Conservation (phyloP, 2,329 filamentous ascomycete genomes). For the Alternaria burnsii region DNA sequence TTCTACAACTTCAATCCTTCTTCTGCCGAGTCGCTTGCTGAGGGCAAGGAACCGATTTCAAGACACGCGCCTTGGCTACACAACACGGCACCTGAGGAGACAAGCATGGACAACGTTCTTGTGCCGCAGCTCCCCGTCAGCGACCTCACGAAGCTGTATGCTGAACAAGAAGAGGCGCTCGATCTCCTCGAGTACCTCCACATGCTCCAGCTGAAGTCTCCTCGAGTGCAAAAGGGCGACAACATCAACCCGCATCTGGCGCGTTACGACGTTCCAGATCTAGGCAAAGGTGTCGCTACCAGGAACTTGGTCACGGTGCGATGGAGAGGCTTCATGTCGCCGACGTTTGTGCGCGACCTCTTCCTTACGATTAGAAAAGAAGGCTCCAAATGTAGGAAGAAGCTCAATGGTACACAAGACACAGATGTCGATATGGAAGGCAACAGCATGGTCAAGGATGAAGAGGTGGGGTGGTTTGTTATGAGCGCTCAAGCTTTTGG, state of each 20-base stretch:
- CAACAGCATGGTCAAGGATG: slow-evolving; percentile 3
- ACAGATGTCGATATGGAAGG: slow-evolving; percentile 19
- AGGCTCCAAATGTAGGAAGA: slow-evolving; percentile 26
- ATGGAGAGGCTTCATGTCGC: slow-evolving; percentile 56
- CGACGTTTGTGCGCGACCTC: slow-evolving; percentile 43
- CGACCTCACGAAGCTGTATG: slow-evolving; percentile 50
- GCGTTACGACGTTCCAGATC: slow-evolving; percentile 68
- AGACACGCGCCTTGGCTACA: slow-evolving; percentile 46
- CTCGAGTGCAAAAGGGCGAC: slow-evolving; percentile 67
- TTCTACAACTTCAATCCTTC: slow-evolving; percentile 68
- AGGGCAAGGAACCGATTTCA: slow-evolving; percentile 37
- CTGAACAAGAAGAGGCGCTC: slow-evolving; percentile 71
- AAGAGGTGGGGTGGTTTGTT: slow-evolving; percentile 40
- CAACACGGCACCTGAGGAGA: slow-evolving; percentile 33
- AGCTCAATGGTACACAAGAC: slow-evolving; percentile 17
- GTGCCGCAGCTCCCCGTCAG: slow-evolving; percentile 40
- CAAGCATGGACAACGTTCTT: slow-evolving; percentile 30
- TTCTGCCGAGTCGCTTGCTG: slow-evolving; percentile 31
- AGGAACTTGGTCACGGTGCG: slow-evolving; percentile 47
- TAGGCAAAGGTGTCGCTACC: slow-evolving; percentile 23
- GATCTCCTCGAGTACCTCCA: slow-evolving; percentile 79
- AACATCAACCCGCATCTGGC: slow-evolving; percentile 73
- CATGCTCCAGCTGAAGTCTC: slow-evolving; percentile 70
- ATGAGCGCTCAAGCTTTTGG: slow-evolving; percentile 44
- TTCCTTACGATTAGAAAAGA: slow-evolving; percentile 36